Base-by-base conservation (phyloP, 345 rosid genomes). In the Melaleuca quinquenervia region DNA sequence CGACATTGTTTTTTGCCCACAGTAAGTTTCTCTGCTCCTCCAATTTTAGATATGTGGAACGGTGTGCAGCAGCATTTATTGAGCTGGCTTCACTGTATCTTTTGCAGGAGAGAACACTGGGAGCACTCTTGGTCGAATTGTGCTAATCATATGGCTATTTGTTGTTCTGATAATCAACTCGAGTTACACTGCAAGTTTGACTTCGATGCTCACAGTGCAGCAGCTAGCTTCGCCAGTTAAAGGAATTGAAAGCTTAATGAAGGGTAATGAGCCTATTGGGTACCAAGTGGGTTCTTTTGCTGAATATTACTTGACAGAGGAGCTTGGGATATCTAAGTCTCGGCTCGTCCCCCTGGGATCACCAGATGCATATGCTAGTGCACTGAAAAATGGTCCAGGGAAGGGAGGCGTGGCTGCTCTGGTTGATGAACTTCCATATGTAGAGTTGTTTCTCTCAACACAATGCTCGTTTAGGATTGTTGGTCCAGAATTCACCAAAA, bases 121-220 rank as follows among this genome's bases (percentile, higher is more conserved):
- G 26, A 96, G 98, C 90, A 90, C 96, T 83, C 95, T 97, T 62
- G 99, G 98, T 52, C 94, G 98, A 41, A 22, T 93, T 76, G 99
- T 97, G 88, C 93, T 96, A 82, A 89, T 96, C 83, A 93, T 96
- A 89, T 96, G 98, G 99, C 94, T 97, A 80, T 97, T 94, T 80
- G 98, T 96, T 75, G 99, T 97, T 76, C 89, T 96, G 84, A 95
- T 97, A 86, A 92, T 97, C 88, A 97, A 94, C 93, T 97, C 98
- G 3, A 97, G 97, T 91, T 97, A 96, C 94, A 97, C 99, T 20
- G 98, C 99, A 55, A 95, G 97, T 90, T 90, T 97, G 88, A 97
- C 99, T 83, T 97, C 98, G 13, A 95, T 95, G 74, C 94, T 97
- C 83, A 97, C 99, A 24, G 98, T 97, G 82, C 98, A 97, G 87